Evolutionary conservation across 192 early-diverging fungal species (phyloP), one percentile per base, ranked within the genome.

Genomic region (Rhizophagus prolifer): DNA sequence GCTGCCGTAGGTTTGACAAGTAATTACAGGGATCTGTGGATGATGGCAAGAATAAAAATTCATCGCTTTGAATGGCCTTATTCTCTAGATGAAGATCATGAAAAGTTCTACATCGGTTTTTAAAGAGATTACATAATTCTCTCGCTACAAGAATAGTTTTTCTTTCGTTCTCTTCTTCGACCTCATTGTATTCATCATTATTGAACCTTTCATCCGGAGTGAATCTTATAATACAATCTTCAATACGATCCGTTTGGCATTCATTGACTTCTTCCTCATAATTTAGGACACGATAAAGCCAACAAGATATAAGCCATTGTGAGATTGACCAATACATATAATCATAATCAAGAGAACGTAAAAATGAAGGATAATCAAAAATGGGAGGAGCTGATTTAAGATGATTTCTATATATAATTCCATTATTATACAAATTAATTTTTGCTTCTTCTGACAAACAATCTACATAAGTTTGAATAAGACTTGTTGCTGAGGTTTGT

Each of bases 91-190:
- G 28, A 25, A 63, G 28, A 63, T 30, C 28, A 30, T 28, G 28
- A 63, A 63, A 63, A 28, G 62, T 63, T 14, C 12, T 30, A 9
- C 62, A 63, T 26, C 28, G 10, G 9, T 30, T 9, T 26, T 28
- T 63, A 63, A 63, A 63, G 23, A 63, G 62, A 5, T 63, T 63
- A 63, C 62, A 63, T 63, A 63, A 30, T 63, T 63, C 62, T 13
- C 14, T 63, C 23, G 26, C 23, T 13, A 63, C 26, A 28, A 63
- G 13, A 28, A 28, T 63, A 1, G 62, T 13, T 30, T 63, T 63
- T 63, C 23, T 63, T 63, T 63, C 23, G 14, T 25, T 63, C 19
- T 62, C 61, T 28, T 63, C 62, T 30, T 63, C 62, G 4, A 19
- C 4, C 16, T 54, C 47, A 16, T 54, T 47, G 5, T 47, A 47